A percentile compares a stretch with the other conserved stretches of the same genome.
These are phyloP conservation scores for Pigoraptor vietnamica DNA, from an alignment of 78 protist genomes.

Conservation along the genomic window DNA sequence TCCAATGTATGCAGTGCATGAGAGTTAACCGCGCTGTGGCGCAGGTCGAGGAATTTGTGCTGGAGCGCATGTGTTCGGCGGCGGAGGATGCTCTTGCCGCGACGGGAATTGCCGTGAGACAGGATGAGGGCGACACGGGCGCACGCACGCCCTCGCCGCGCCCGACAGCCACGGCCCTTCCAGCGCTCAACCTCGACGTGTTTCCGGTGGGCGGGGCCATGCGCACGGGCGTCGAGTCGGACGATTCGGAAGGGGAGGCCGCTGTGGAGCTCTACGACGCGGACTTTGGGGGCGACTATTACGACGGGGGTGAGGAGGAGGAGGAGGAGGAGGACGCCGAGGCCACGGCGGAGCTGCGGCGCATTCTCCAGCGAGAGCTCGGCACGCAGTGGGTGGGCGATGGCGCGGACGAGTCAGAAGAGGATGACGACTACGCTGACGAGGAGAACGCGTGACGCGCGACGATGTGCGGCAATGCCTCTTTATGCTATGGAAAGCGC, in stretches of 20 bases:
- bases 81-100: too few relatives aligned
- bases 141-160: too few relatives aligned
- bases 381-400: not conserved
- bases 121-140: too few relatives aligned
- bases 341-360: not conserved
- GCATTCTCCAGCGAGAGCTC: not conserved
- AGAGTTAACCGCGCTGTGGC: too few relatives aligned
- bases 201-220: too few relatives aligned
- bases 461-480: too few relatives aligned
- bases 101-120: not conserved
- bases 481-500: not conserved
- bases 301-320: not conserved
- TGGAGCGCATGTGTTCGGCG: not conserved
- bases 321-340: not conserved
- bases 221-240: too few relatives aligned
- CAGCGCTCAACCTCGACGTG: too few relatives aligned
- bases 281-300: not conserved
- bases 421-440: not conserved
- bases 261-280: too few relatives aligned
- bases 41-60: not conserved
- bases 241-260: too few relatives aligned
- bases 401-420: not conserved
- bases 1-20: too few relatives aligned
- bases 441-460: not conserved
- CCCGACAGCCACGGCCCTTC: too few relatives aligned